phyloP scores from a whole-genome alignment of 257 asterid genomes.

The Craterostigma plantagineum region DNA sequence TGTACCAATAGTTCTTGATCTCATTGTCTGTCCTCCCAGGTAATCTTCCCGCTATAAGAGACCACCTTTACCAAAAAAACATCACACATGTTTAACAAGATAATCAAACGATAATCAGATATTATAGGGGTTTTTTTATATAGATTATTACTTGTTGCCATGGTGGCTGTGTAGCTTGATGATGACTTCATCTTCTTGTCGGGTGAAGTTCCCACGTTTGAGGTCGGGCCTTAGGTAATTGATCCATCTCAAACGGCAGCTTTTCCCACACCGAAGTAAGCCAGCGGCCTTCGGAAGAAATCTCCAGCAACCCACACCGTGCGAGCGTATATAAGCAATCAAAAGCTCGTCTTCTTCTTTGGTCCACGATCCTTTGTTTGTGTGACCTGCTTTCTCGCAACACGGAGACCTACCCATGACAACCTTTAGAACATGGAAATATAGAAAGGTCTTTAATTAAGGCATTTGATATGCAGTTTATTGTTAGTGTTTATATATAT shows the following conservation, averaged over 20 bases:
- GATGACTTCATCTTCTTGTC: conserved; percentile 80
- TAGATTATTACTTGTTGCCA: too few relatives aligned
- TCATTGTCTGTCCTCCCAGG: conserved; percentile 27
- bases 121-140: too few relatives aligned
- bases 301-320: too few relatives aligned
- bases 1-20: conserved; percentile 88
- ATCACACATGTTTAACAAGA: too few relatives aligned
- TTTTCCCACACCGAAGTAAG: conserved; percentile 40
- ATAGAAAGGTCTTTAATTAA: too few relatives aligned
- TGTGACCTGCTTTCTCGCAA: conserved; percentile 96
- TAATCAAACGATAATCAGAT: too few relatives aligned
- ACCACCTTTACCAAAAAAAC: too few relatives aligned
- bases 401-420: conserved; percentile 93
- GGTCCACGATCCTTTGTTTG: conserved; percentile 64
- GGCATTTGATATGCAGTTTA: not conserved
- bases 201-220: conserved; percentile 83
- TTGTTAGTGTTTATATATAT: too few relatives aligned
- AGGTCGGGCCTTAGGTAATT: conserved; percentile 86
- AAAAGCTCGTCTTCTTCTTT: too few relatives aligned
- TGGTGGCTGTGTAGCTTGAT: conserved; percentile 85
- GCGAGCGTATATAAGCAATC: too few relatives aligned
- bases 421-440: not conserved
- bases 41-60: too few relatives aligned
- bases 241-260: conserved; percentile 94
- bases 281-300: too few relatives aligned